Conservation (phyloP, 805 yeast genomes). For the Alloascoidea africana region DNA sequence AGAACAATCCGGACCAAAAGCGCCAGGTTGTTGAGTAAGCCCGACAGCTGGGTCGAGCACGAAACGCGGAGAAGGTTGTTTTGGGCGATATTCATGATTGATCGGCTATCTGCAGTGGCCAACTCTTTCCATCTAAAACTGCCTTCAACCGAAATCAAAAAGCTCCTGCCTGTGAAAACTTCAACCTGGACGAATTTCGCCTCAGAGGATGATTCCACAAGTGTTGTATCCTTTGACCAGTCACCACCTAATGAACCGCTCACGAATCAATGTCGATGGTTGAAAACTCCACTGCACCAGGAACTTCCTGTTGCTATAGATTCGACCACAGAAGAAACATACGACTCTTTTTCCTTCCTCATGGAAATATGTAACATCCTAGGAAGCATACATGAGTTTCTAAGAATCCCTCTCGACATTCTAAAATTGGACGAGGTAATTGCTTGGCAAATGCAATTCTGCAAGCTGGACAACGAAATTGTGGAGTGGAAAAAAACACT, state of each 20-base stretch:
- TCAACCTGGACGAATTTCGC: slow-evolving; percentile 5
- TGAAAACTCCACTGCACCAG: slow-evolving; percentile 3
- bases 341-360: slow-evolving; percentile 9
- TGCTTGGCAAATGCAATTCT: slow-evolving; percentile 12
- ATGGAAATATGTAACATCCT: slow-evolving; percentile 10
- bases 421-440: slow-evolving; percentile 11
- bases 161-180: slow-evolving; percentile 9
- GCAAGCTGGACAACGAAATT: slow-evolving; percentile 9
- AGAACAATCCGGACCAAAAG: slow-evolving; percentile 3
- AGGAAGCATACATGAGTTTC: slow-evolving; percentile 12
- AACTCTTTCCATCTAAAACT: slow-evolving; percentile 13
- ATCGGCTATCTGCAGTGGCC: slow-evolving; percentile 11
- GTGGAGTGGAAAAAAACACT: slow-evolving; percentile 11
- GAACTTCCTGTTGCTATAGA: slow-evolving; percentile 3
- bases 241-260: neutral
- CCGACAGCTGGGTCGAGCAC: slow-evolving; percentile 8
- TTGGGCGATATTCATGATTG: slow-evolving; percentile 13
- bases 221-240: neutral
- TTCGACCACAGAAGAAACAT: slow-evolving; percentile 4
- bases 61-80: slow-evolving; percentile 12
- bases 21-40: slow-evolving; percentile 6
- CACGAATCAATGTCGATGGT: slow-evolving; percentile 6
- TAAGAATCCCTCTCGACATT: slow-evolving; percentile 11
- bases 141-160: slow-evolving; percentile 10
- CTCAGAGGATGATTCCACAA: neutral